phyloP scores from a whole-genome alignment of 2,329 filamentous ascomycete species.

The Pseudogymnoascus sp. region DNA sequence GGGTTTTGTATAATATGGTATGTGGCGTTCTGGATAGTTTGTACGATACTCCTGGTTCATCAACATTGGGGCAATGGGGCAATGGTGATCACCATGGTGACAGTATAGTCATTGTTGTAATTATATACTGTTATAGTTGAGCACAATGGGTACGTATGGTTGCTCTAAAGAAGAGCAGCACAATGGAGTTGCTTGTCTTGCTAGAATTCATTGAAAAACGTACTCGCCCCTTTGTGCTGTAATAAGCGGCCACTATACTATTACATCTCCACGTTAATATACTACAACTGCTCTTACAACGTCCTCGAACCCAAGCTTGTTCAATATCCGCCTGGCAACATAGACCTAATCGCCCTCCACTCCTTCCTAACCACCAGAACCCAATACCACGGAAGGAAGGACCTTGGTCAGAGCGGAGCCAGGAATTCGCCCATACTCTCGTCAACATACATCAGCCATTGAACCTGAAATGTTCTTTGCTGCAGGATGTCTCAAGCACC shows the following conservation, averaged over 20 bases:
- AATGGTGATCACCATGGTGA: neutral
- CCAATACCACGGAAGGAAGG: neutral
- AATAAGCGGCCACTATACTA: neutral
- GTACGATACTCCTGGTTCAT: neutral
- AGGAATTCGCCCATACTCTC: neutral
- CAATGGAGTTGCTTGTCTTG: neutral
- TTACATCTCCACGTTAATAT: neutral
- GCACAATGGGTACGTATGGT: neutral
- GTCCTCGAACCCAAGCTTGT: neutral
- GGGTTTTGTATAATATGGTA: slow-evolving; percentile 1
- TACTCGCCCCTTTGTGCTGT: neutral
- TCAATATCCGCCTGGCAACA: neutral
- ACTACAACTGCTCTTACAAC: neutral
- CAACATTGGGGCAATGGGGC: neutral
- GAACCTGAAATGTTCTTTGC: neutral
- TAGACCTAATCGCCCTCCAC: neutral
- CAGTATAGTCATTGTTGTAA: neutral
- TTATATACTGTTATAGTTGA: neutral
- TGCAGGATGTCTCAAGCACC: neutral
- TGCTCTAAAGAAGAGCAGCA: neutral
- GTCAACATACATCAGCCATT: neutral
- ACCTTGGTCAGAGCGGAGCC: neutral
- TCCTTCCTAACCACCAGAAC: neutral
- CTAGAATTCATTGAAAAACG: neutral
- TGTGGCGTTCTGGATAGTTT: neutral